These are phyloP conservation scores for Geotrichum bryndzae DNA, from an alignment of 1,139 yeast species.

Conservation along the genomic window DNA sequence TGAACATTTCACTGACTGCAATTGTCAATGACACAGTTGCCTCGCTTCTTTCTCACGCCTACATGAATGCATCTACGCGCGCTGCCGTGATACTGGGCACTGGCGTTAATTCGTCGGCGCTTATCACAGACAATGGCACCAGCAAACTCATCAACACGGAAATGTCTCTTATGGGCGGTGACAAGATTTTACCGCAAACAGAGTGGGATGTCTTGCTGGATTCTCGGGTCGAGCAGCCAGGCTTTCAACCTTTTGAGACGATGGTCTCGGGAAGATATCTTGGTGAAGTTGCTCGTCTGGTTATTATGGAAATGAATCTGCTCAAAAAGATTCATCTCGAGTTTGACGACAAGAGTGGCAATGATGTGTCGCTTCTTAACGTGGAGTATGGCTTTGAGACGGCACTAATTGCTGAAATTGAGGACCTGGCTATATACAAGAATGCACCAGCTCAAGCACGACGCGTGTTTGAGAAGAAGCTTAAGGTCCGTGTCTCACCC, in stretches of 20 bases:
- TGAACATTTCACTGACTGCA: conserved; percentile 60
- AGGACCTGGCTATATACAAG: conserved; percentile 15
- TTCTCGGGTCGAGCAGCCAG: conserved; percentile 59
- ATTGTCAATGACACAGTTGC: conserved; percentile 89
- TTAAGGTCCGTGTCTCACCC: not conserved
- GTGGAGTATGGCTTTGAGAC: conserved; percentile 26
- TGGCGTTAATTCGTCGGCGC: conserved; percentile 62
- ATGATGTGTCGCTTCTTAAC: conserved; percentile 38
- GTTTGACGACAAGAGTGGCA: conserved; percentile 35
- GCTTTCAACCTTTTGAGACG: conserved; percentile 81
- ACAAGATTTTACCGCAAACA: conserved; percentile 56
- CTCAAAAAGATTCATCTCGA: conserved; percentile 34
- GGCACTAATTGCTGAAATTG: conserved; percentile 29
- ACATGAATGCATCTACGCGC: conserved; percentile 56
- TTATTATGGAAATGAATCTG: conserved; percentile 52
- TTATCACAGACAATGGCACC: conserved; percentile 24
- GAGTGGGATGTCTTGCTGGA: conserved; percentile 66
- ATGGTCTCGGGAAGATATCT: conserved; percentile 82
- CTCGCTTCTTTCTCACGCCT: conserved; percentile 72
- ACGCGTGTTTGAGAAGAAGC: not conserved
- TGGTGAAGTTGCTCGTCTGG: conserved; percentile 74
- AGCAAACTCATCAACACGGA: conserved; percentile 32
- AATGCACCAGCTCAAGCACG: not conserved
- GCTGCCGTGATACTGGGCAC: conserved; percentile 87
- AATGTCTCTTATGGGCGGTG: conserved; percentile 32